Evolutionary conservation across 177 flowering plant species (phyloP).

Genomic region (Tripterygium wilfordii): DNA sequence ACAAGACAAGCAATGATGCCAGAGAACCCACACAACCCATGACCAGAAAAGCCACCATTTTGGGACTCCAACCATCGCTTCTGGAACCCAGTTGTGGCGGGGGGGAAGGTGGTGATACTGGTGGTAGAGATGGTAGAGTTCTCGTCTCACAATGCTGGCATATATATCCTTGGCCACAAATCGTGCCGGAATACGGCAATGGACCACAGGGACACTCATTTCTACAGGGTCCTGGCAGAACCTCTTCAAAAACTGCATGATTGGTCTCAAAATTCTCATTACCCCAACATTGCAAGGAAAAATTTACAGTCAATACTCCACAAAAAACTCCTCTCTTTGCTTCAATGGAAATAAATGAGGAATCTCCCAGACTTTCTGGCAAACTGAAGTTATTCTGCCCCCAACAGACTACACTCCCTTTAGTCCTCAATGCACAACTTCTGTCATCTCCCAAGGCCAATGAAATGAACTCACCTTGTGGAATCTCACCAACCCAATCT

Average conservation of each 20-base stretch:
- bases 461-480: conserved; percentile 34
- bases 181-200: conserved; percentile 8
- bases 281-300: conserved; percentile 73
- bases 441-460: conserved; percentile 63
- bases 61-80: conserved; percentile 17
- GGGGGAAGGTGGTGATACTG: conserved; percentile 1
- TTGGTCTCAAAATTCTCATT: conserved; percentile 16
- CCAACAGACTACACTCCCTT: conserved; percentile 67
- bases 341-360: conserved; percentile 29
- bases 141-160: conserved; percentile 27
- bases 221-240: conserved; percentile 61
- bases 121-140: background rate
- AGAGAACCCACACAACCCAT: conserved; percentile 53
- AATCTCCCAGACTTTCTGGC: conserved; percentile 28
- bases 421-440: conserved; percentile 42
- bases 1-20: conserved; percentile 12
- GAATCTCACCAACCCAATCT: conserved; percentile 12
- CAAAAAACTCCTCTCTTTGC: conserved; percentile 56
- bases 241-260: conserved; percentile 31
- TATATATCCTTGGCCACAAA: conserved; percentile 33
- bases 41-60: conserved; percentile 47
- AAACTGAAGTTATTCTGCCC: conserved; percentile 39
- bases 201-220: conserved; percentile 26
- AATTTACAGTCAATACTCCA: conserved; percentile 38
- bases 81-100: no score